These are phyloP conservation scores for Cystofilobasidium capitatum DNA, from an alignment of 768 basidiomycete species.

Conservation along the genomic window DNA sequence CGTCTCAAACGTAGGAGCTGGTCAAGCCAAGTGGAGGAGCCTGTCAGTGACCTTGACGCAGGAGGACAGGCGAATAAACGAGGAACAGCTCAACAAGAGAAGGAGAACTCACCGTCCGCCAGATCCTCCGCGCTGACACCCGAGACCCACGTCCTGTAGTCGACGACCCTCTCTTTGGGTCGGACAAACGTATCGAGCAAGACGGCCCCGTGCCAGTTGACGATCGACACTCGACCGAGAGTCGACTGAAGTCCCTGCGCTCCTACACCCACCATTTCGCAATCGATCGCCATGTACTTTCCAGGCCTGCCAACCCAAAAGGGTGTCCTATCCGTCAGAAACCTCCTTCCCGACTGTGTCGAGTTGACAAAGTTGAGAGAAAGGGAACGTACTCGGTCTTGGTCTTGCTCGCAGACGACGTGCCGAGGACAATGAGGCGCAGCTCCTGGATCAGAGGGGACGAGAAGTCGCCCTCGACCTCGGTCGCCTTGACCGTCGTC, in stretches of 20 bases:
- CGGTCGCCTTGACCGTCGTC: conserved; percentile 4
- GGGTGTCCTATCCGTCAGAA: conserved; percentile 32
- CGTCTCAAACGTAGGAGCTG: conserved; percentile 67
- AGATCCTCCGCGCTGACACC: conserved; percentile 72
- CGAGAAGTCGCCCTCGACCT: conserved; percentile 13
- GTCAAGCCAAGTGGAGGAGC: background rate
- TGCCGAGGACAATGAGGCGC: conserved; percentile 37
- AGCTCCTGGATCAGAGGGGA: conserved; percentile 34
- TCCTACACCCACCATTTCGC: conserved; percentile 97
- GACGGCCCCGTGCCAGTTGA: conserved; percentile 75
- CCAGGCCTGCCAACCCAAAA: conserved; percentile 47
- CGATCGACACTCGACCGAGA: conserved; percentile 76
- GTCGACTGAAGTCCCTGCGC: conserved; percentile 70
- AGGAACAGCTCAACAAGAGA: background rate
- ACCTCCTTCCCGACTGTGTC: conserved; percentile 31
- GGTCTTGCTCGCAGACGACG: conserved; percentile 32
- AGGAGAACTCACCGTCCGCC: conserved; percentile 47
- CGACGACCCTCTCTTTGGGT: conserved; percentile 77
- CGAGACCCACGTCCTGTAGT: conserved; percentile 83
- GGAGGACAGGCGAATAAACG: background rate
- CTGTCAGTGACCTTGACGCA: background rate
- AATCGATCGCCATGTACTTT: conserved; percentile 76
- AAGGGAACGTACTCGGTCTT: conserved; percentile 34
- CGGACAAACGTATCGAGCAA: conserved; percentile 75
- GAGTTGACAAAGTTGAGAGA: background rate